phyloP scores from a whole-genome alignment of 495 filamentous ascomycete species.

The Annulohypoxylon moriforme region DNA sequence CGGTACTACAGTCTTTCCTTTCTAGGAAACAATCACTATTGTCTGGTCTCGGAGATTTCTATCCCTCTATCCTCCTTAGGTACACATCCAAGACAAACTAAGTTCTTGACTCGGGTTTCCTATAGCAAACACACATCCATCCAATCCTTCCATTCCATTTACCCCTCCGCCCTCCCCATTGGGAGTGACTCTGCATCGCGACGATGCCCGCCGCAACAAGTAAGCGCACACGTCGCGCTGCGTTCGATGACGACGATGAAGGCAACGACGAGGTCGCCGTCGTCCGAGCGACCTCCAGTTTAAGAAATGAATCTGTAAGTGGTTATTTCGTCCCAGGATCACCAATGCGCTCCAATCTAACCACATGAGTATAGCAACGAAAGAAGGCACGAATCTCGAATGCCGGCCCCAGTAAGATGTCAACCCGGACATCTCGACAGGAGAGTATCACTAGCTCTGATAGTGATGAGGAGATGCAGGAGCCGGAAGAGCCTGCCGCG shows the following conservation, averaged over 20 bases:
- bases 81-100: conserved; percentile 1
- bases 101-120: not conserved
- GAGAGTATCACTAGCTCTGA: conserved; percentile 48
- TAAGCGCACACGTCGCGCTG: conserved; percentile 60
- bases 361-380: conserved; percentile 44
- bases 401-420: conserved; percentile 35
- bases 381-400: conserved; percentile 60
- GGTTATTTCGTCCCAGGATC: not conserved
- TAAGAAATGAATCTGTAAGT: conserved; percentile 61
- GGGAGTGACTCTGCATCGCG: not conserved
- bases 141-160: too few relatives aligned
- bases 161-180: not conserved
- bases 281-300: conserved; percentile 57
- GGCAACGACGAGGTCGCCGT: conserved; percentile 62
- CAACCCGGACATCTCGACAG: conserved; percentile 40
- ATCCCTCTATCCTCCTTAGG: not conserved
- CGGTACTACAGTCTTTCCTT: conserved; percentile 5
- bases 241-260: conserved; percentile 53
- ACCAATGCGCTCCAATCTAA: conserved; percentile 12
- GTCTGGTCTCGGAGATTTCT: conserved; percentile 15
- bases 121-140: not conserved
- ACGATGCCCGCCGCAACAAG: conserved; percentile 53
- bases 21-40: conserved; percentile 14
- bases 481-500: conserved; percentile 37
- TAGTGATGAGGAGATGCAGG: conserved; percentile 44